Evolutionary conservation across 331 rosid species (phyloP).

Genomic region (Acacia pycnantha): DNA sequence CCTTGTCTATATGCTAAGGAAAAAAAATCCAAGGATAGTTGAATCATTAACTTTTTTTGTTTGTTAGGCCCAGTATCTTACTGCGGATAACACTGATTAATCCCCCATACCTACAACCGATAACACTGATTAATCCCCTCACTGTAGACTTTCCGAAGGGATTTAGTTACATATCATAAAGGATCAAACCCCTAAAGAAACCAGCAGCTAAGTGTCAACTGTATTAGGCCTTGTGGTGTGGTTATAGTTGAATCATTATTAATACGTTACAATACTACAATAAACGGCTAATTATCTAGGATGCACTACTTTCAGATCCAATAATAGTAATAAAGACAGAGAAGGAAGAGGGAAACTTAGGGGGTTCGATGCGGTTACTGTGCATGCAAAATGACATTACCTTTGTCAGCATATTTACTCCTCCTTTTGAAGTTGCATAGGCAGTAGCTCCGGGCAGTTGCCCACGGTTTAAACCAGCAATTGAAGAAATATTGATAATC

Average conservation of each 20-base stretch:
- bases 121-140: too few relatives aligned
- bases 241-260: neutral
- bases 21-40: neutral
- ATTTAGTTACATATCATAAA: too few relatives aligned
- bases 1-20: neutral
- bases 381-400: conserved; percentile 31
- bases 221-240: too few relatives aligned
- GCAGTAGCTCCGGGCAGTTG: conserved; percentile 58
- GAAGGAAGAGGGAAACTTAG: neutral
- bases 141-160: accelerated
- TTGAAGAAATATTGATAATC: conserved; percentile 77
- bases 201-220: too few relatives aligned
- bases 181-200: accelerated
- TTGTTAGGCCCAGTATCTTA: too few relatives aligned
- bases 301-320: neutral
- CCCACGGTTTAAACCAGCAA: conserved; percentile 60
- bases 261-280: neutral
- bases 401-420: conserved; percentile 55
- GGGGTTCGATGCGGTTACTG: neutral
- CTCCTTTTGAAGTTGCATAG: conserved; percentile 62
- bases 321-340: neutral
- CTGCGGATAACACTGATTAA: too few relatives aligned
- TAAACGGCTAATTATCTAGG: neutral
- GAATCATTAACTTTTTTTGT: too few relatives aligned
- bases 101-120: too few relatives aligned